Percentiles rank a stretch among this genome's conserved stretches.
Conservation (phyloP, 1,284 basidiomycete genomes). For the Ustilago nuda region DNA sequence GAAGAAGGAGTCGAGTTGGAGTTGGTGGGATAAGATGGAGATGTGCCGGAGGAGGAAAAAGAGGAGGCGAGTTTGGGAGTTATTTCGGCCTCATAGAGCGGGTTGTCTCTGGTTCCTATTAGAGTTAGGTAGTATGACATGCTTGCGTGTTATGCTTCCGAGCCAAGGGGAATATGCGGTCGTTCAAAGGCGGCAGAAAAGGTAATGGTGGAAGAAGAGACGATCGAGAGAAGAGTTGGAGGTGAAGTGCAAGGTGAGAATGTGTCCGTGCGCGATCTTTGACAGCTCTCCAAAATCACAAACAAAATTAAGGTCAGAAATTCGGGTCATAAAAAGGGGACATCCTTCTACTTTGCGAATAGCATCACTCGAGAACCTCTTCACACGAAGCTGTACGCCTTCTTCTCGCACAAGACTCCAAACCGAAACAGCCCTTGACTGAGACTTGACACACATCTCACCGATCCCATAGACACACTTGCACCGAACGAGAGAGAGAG, state of each 20-base stretch:
- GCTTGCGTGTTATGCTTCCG: neutral
- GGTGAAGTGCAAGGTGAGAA: neutral
- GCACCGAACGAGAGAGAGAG: neutral
- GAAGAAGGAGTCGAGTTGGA: constrained; percentile 2
- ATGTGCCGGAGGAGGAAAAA: constrained; percentile 9
- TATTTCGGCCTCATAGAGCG: constrained; percentile 66
- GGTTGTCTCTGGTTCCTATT: constrained; percentile 65
- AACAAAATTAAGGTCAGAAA: neutral
- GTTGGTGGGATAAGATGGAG: neutral
- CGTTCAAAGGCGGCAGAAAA: neutral
- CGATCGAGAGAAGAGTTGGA: neutral
- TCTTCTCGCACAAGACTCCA: neutral
- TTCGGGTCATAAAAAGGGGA: neutral
- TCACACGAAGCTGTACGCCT: no score
- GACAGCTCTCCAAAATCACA: neutral
- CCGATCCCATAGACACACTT: neutral
- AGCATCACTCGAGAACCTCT: neutral
- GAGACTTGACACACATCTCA: no score
- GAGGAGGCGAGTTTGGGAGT: constrained; percentile 46
- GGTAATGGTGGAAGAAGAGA: neutral
- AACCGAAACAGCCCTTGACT: neutral
- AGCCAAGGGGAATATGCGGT: neutral
- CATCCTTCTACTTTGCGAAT: neutral
- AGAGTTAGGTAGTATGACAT: constrained; percentile 66
- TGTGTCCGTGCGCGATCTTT: constrained; percentile 2